Percentiles rank a stretch among this genome's conserved stretches.
phyloP scores from a whole-genome alignment of 108 stramenopile genomes.

The Skeletonema marinoi region DNA sequence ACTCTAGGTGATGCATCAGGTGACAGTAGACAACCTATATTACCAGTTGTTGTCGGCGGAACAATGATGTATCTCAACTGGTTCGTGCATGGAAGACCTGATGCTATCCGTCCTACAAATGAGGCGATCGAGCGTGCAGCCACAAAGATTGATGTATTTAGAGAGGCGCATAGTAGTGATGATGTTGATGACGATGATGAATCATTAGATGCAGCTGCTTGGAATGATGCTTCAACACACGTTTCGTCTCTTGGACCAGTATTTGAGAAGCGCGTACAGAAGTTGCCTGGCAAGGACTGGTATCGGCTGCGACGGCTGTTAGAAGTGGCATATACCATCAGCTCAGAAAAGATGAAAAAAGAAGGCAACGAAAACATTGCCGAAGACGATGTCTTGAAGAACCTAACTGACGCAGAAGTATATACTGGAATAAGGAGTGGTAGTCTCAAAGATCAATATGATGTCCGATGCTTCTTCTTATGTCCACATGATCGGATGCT shows the following conservation, averaged over 20 bases:
- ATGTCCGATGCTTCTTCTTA: slow-evolving; percentile 96
- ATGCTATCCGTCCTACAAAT: slow-evolving; percentile 82
- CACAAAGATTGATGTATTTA: slow-evolving; percentile 46
- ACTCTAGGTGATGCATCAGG: background rate
- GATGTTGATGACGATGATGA: slow-evolving; percentile 12
- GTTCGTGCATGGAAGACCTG: slow-evolving; percentile 94
- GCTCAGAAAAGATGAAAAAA: slow-evolving; percentile 26
- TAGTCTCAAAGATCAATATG: slow-evolving; percentile 63
- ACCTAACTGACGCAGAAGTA: slow-evolving; percentile 49
- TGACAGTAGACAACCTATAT: slow-evolving; percentile 19
- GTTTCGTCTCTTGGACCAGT: slow-evolving; percentile 59
- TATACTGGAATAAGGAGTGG: slow-evolving; percentile 80
- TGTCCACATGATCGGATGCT: slow-evolving; percentile 89
- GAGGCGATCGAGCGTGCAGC: slow-evolving; percentile 59
- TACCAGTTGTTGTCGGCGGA: slow-evolving; percentile 89
- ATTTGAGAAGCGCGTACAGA: slow-evolving; percentile 60
- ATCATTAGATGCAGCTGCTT: slow-evolving; percentile 60
- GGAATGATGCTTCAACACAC: slow-evolving; percentile 69
- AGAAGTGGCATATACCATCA: slow-evolving; percentile 80
- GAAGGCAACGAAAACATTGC: slow-evolving; percentile 7
- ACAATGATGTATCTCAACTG: slow-evolving; percentile 98
- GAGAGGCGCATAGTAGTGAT: background rate
- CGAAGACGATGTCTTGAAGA: slow-evolving; percentile 32
- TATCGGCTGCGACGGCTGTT: slow-evolving; percentile 89
- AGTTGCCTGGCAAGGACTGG: slow-evolving; percentile 87